Evolutionary conservation across 2,329 filamentous ascomycete species (phyloP), one percentile per base, ranked within the genome.

Genomic region (Diaporthe ilicicola): DNA sequence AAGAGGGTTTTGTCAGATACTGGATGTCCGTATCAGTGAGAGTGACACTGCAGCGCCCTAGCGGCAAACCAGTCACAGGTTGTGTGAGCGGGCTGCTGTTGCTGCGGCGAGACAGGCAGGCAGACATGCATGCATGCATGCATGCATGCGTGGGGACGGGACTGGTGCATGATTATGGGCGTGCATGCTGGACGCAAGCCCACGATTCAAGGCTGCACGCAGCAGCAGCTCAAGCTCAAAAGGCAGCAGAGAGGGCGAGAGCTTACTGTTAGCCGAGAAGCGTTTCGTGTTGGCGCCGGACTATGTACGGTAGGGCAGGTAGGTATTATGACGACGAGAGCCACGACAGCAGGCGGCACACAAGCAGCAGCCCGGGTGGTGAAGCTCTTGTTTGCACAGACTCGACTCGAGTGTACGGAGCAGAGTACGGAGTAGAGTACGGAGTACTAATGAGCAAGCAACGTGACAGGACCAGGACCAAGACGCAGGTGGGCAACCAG

Each of bases 1-100:
- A 22, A 46, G 34, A 51, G 67, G 54, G 42, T 48, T 53, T 42
- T 66, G 62, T 53, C 34, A 42, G 55, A 50, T 39, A 59, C 29
- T 24, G 62, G 59, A 53, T 22, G 48, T 34, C 61, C 54, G 54
- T 66, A 67, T 66, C 68, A 70, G 61, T 27, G 24, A 67, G 39
- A 56, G 51, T 62, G 42, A 37, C 59, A 62, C 59, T 48, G 59
- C 59, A 44, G 34, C 59, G 59, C 59, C 59, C 59, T 62, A 62
- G 59, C 59, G 59, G 59, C 59, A 29, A 29, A 42, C 59, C 59
- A 62, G 42, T 48, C 42, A 62, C 27, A 62, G 27, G 15, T 34
- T 48, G 59, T 62, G 59, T 62, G 59, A 48, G 59, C 59, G 42
- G 42, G 32, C 32, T 34, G 9, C 32, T 34, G 32, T 9, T 34